A percentile compares a stretch with the other conserved stretches of the same genome.
These are phyloP conservation scores for Dioscorea dumetorum DNA, from an alignment of 106 monocot genomes.

Conservation along the genomic window DNA sequence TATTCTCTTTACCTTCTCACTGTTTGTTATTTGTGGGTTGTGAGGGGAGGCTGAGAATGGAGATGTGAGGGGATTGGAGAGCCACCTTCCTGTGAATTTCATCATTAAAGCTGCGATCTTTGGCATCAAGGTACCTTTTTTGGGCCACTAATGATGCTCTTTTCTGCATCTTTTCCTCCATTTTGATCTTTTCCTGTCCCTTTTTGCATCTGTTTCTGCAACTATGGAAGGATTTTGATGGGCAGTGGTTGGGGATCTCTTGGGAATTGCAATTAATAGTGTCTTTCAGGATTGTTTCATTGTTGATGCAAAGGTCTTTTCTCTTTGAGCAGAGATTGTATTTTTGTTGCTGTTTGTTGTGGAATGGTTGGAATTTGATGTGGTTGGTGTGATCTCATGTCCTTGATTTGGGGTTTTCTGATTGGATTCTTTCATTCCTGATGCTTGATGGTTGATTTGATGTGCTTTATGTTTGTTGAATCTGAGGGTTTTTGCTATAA, in stretches of 20 bases:
- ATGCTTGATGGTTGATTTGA: background rate
- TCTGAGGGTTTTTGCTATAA: background rate
- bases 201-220: background rate
- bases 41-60: too few species aligned
- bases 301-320: background rate
- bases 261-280: too few species aligned
- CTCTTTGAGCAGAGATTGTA: background rate
- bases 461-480: too few species aligned
- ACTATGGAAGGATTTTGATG: conserved; percentile 1
- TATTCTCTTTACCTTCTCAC: too few species aligned
- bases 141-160: background rate
- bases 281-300: background rate
- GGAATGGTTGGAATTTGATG: conserved; percentile 1
- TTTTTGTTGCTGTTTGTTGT: background rate
- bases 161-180: background rate
- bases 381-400: background rate
- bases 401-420: background rate
- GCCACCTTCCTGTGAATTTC: too few species aligned
- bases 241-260: too few species aligned
- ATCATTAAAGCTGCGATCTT: conserved; percentile 14
- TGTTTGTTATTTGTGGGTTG: too few species aligned
- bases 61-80: too few species aligned
- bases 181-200: background rate
- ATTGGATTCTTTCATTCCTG: background rate
- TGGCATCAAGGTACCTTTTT: conserved; percentile 6